Conservation (phyloP, 2,329 filamentous ascomycete species). For the Helotiales sp. region DNA sequence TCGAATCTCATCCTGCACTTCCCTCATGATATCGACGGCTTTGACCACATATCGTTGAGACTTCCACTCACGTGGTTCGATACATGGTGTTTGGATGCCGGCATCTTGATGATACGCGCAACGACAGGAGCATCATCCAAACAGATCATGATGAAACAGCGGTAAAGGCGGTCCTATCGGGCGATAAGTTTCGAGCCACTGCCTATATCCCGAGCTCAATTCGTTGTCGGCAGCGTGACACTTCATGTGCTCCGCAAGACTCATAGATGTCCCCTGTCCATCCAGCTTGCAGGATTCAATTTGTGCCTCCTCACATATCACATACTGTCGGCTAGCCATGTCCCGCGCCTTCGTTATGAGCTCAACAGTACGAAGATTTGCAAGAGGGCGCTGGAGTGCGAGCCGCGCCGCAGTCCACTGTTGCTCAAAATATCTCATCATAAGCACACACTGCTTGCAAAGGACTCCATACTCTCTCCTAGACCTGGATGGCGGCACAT, state of each 20-base stretch:
- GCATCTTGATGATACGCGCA: no score
- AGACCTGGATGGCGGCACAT: background rate
- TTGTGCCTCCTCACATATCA: background rate
- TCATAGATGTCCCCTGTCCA: background rate
- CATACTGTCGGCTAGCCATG: background rate
- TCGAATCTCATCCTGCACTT: no score
- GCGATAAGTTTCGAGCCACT: background rate
- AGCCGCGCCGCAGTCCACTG: background rate
- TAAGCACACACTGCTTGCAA: background rate
- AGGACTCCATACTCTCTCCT: background rate
- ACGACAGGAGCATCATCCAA: background rate
- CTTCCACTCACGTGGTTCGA: no score
- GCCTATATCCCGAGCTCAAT: background rate
- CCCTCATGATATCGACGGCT: no score
- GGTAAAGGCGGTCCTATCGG: background rate
- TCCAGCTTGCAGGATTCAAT: background rate
- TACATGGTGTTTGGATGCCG: no score
- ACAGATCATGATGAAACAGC: background rate
- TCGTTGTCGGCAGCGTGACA: background rate
- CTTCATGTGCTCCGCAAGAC: background rate
- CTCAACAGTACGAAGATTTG: background rate
- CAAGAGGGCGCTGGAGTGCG: background rate
- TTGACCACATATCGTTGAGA: no score
- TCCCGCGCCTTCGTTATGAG: background rate
- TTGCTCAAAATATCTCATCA: background rate